Percentiles rank a stretch among this genome's conserved stretches.
phyloP scores from a whole-genome alignment of 352 stramenopile species.

The Elongisporangium anandrum region DNA sequence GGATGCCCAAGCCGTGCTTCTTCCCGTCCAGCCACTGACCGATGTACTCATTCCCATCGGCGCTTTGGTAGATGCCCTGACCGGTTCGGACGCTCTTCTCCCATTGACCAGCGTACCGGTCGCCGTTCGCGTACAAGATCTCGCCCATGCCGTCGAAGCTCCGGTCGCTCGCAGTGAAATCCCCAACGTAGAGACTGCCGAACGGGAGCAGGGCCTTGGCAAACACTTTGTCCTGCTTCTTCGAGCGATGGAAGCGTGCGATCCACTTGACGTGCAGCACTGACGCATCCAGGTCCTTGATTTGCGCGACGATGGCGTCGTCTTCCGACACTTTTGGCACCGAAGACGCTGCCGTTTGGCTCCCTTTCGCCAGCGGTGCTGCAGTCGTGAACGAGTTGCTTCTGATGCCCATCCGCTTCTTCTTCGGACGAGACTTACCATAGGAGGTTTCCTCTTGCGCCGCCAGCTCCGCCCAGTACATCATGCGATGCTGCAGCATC shows the following conservation, averaged over 20 bases:
- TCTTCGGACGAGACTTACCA: slow-evolving; percentile 18
- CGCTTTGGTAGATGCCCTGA: slow-evolving; percentile 60
- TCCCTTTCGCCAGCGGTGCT: background rate
- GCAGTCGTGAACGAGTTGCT: slow-evolving; percentile 1
- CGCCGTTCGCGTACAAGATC: slow-evolving; percentile 79
- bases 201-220: slow-evolving; percentile 61
- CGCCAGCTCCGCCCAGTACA: slow-evolving; percentile 44
- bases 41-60: slow-evolving; percentile 51
- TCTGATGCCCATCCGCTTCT: slow-evolving; percentile 33
- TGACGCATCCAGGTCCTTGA: slow-evolving; percentile 20
- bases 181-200: slow-evolving; percentile 72
- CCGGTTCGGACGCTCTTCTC: slow-evolving; percentile 58
- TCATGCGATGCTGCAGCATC: slow-evolving; percentile 62
- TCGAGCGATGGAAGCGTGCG: slow-evolving; percentile 33
- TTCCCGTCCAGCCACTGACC: slow-evolving; percentile 71
- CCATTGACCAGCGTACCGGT: slow-evolving; percentile 85
- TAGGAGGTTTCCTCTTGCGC: slow-evolving; percentile 22
- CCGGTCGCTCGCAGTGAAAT: slow-evolving; percentile 41
- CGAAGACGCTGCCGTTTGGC: slow-evolving; percentile 2
- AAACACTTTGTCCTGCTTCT: slow-evolving; percentile 31
- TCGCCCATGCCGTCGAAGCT: slow-evolving; percentile 80
- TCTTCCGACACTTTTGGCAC: slow-evolving; percentile 11
- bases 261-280: slow-evolving; percentile 50
- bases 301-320: slow-evolving; percentile 7
- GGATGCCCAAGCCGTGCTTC: slow-evolving; percentile 80